Evolutionary conservation across 805 yeast species (phyloP).

Genomic region (Suhomyces tanzawaensis): DNA sequence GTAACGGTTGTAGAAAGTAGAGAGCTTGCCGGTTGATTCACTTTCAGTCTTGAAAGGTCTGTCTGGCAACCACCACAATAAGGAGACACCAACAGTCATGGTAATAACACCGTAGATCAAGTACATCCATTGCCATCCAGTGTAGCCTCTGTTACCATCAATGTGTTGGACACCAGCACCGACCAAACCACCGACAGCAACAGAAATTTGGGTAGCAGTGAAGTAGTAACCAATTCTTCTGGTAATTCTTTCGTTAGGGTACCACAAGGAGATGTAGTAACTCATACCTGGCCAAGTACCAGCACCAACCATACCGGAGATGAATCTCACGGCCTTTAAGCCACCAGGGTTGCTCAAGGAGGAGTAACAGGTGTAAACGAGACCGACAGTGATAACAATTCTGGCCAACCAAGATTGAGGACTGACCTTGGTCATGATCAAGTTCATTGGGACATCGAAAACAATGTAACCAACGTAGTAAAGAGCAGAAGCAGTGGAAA

Average conservation of each 20-base stretch:
- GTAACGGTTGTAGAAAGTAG: constrained; percentile 19
- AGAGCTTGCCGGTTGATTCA: constrained; percentile 13
- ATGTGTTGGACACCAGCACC: constrained; percentile 86
- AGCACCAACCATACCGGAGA: constrained; percentile 76
- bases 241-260: constrained; percentile 74
- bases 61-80: constrained; percentile 86
- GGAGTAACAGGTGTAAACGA: constrained; percentile 72
- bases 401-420: constrained; percentile 86
- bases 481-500: constrained; percentile 74
- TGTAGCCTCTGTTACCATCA: constrained; percentile 65
- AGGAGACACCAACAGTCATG: constrained; percentile 55
- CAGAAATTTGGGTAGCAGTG: constrained; percentile 89
- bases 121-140: constrained; percentile 89
- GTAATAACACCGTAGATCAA: constrained; percentile 74
- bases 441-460: constrained; percentile 86
- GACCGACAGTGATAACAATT: constrained; percentile 72
- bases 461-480: constrained; percentile 80
- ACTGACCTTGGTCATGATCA: constrained; percentile 75
- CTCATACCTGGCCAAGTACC: constrained; percentile 93
- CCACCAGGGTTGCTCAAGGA: constrained; percentile 56
- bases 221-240: constrained; percentile 83
- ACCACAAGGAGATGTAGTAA: constrained; percentile 80
- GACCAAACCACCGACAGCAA: constrained; percentile 84
- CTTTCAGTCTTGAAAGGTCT: constrained; percentile 45
- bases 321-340: constrained; percentile 65